A percentile compares a stretch with the other conserved stretches of the same genome.
Conservation (phyloP, 176 grass and related monocot species). For the Aegilops speltoides region DNA sequence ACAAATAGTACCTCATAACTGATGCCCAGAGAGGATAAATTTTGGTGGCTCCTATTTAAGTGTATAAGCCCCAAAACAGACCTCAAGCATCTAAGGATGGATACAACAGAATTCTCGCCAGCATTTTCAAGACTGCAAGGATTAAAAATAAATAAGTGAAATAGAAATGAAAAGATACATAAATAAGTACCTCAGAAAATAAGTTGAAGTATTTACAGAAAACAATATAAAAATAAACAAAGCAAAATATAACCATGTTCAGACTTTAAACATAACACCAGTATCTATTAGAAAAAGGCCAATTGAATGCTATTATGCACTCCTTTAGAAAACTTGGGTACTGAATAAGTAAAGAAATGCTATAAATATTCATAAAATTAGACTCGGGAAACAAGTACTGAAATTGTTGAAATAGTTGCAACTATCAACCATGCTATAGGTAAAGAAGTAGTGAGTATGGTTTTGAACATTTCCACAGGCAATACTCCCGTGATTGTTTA, state of each 20-base stretch:
- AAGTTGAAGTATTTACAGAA: constrained; percentile 17
- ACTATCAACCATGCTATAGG: neutral
- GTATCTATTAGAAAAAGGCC: constrained; percentile 14
- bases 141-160: constrained; percentile 11
- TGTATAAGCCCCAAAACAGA: constrained; percentile 72
- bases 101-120: constrained; percentile 81
- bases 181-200: neutral
- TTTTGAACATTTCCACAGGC: neutral
- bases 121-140: constrained; percentile 85
- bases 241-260: neutral
- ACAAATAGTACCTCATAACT: constrained; percentile 57
- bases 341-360: constrained; percentile 14
- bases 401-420: neutral
- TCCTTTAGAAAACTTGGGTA: constrained; percentile 9
- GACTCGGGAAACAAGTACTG: constrained; percentile 8
- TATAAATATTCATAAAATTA: neutral
- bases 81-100: constrained; percentile 78
- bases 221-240: neutral
- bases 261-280: constrained; percentile 17
- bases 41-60: constrained; percentile 4
- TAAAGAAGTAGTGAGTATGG: neutral
- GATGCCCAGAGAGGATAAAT: constrained; percentile 46
- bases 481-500: neutral
- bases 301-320: neutral
- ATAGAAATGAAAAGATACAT: neutral